Base-by-base conservation (phyloP, 352 stramenopile genomes). In the Thraustochytrium striatum region DNA sequence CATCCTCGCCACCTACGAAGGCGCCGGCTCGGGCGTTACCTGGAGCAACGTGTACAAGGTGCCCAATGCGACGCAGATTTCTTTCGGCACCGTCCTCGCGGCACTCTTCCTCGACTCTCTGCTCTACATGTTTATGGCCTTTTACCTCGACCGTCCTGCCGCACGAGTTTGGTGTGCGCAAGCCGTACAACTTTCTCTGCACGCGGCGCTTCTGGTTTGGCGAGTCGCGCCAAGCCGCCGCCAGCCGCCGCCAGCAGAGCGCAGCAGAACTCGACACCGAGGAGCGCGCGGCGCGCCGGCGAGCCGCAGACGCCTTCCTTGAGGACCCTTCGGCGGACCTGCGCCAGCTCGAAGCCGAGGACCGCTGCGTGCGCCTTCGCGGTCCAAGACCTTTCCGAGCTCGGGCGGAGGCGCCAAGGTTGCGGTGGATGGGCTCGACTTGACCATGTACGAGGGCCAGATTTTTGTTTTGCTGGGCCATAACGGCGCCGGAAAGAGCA, bases 71-170 rank as follows among this genome's bases (percentile, higher is more conserved):
- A n/a, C 61, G 25, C 16, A 73, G 19, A 65, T 73, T 30, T 11
- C 52, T 5, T 81, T 82, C 39, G 50, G 8, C n/a, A 9, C 52
- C 0, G 30, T 44, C 47, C 57, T 86, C 25, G 35, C 25, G 35
- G 85, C 78, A 28, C 39, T 84, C 28, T 85, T 96, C 28, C 78
- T 97, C 35, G 93, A 98, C 84, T 85, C 87, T n/a, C 72, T 96
- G 7, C 52, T 97, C 8, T 97, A 96, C 84, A 91, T 87, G 9
- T 32, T 97, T 0, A 69, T 94, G 0, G 93, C 88, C 0, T 86
- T 91, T 36, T 98, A 98, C 81, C 83, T 97, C 1, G 92, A 96
- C 79, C 85, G 92, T 97, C 2, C 87, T 98, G 47, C 94, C 94
- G 0, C 91, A 88, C 38, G 90, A 97, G 69, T 98, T 92, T 65